Evolutionary conservation across 1,284 basidiomycete species (phyloP), one percentile per base, ranked within the genome.

Genomic region (Hypsizygus ulmarius): DNA sequence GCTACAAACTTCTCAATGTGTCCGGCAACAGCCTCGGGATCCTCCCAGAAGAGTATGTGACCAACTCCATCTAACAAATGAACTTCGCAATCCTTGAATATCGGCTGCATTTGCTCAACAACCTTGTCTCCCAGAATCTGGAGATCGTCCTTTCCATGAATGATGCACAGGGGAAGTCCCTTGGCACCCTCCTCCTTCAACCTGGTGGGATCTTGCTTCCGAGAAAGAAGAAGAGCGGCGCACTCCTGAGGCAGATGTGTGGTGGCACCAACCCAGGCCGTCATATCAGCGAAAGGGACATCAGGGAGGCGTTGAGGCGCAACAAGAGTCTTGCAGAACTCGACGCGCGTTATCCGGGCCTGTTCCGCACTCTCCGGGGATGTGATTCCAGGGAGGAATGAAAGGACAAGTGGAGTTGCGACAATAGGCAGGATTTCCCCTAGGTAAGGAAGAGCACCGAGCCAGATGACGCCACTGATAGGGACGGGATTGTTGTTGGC

Each of bases 381-480:
- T 16, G 15, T 38, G 29, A 52, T 9, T 15, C 34, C 40, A 21
- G 51, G 43, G 36, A 52, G 47, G 43, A 52, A 45, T 5, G 47
- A 48, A 18, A 45, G 43, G 1, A 52, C 47, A 7, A 43, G 39
- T 11, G 51, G 51, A n/a, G 51, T 45, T 14, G 44, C 36, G 14
- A 52, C 44, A 12, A 47, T 39, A 19, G 35, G 15, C 37, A 54
- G 50, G 6, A 56, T 39, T 27, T 50, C 53, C 27, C 56, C 59
- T 2, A 59, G 29, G 40, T 59, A 61, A 5, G 64, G 58, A 11
- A 61, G 37, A 5, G 54, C 62, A 16, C 50, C 56, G 8, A 58
- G 57, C 47, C 59, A 61, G 40, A 63, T 55, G 33, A 63, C 53
- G 11, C 57, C 62, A 14, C 58, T 54, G 35, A 62, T 55, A 30